Evolutionary conservation across 306 rosid species (phyloP), one percentile per base, ranked within the genome.

Genomic region (Echinosophora koreensis): DNA sequence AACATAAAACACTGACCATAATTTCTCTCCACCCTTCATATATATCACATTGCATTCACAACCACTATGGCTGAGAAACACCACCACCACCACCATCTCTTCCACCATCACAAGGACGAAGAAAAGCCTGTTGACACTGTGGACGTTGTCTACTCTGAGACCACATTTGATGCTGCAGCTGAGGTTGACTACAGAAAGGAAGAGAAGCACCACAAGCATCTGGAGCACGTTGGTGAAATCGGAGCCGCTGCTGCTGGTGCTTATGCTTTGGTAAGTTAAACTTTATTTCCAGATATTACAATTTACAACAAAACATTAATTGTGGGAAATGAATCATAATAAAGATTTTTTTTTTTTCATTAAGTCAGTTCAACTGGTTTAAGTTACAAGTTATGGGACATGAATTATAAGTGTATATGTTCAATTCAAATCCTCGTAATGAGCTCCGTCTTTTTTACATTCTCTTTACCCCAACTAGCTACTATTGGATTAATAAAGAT

Each of bases 201-300:
- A 41, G 81, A 77, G 56, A 77, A 77, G 17, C 67, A 66, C 74
- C 81, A 66, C 74, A 77, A 77, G 27, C 47, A 55, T 68, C 34
- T 77, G 2, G 74, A 66, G 13, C 81, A 77, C 2, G 67, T 77
- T 30, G 67, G 67, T 39, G 54, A 66, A 55, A 0, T 66, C 0
- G 81, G 67, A 54, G 81, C 74, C 3, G 46, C 2, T 2, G 81
- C 81, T 41, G 74, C 74, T 15, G 74, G 74, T 41, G 81, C 67
- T 46, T 39, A 2, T 77, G 81, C 81, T 32, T 66, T 66, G 81
- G 81, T 77, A 42, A 37, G 1, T 54, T 22, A 22, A 22, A 69
- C 38, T 62, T 35, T 7, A 37, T 14, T 35, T n/a, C 27, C 15
- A 13, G 16, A 44, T 44, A 44, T 10, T 44, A 3, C 5, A 3